Percentiles rank a stretch among this genome's conserved stretches.
These are phyloP conservation scores for Elaeis oleifera DNA, from an alignment of 202 grass and related monocot species.

Conservation along the genomic window DNA sequence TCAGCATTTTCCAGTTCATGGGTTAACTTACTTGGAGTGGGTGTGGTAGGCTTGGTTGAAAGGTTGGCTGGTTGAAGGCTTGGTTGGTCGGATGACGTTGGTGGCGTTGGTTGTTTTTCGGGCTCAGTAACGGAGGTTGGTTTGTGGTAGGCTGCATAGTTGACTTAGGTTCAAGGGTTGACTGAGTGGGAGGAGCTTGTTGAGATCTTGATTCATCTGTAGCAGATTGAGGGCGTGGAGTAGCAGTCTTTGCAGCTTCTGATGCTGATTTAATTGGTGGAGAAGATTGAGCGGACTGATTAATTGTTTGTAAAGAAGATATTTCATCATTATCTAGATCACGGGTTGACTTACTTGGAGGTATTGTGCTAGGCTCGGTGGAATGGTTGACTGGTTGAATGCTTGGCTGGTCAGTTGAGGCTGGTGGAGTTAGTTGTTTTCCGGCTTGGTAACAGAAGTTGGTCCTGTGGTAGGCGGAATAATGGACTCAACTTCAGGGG, in stretches of 20 bases:
- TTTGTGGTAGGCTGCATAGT: too few relatives aligned
- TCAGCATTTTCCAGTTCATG: not conserved
- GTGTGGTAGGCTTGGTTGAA: too few relatives aligned
- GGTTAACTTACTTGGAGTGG: not conserved
- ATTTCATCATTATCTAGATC: too few relatives aligned
- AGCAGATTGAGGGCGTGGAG: not conserved
- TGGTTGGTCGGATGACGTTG: too few relatives aligned
- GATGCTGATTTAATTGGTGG: too few relatives aligned
- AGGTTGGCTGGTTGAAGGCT: not conserved
- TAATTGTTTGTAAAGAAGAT: too few relatives aligned
- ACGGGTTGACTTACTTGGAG: not conserved
- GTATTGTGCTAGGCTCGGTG: not conserved
- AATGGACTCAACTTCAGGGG: not conserved
- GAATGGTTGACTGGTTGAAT: not conserved
- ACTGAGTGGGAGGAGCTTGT: conserved; percentile 3
- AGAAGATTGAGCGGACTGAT: too few relatives aligned
- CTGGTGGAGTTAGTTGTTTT: too few relatives aligned
- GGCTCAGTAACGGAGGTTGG: too few relatives aligned
- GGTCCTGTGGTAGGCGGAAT: too few relatives aligned
- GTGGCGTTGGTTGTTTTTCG: too few relatives aligned
- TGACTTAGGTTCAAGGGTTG: not conserved
- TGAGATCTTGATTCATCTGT: conserved; percentile 4
- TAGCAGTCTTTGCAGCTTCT: conserved; percentile 4
- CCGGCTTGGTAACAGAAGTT: too few relatives aligned
- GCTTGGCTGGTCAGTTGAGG: not conserved